These are phyloP conservation scores for Pulveroboletus sp. DNA, from an alignment of 768 basidiomycete genomes.

Conservation along the genomic window DNA sequence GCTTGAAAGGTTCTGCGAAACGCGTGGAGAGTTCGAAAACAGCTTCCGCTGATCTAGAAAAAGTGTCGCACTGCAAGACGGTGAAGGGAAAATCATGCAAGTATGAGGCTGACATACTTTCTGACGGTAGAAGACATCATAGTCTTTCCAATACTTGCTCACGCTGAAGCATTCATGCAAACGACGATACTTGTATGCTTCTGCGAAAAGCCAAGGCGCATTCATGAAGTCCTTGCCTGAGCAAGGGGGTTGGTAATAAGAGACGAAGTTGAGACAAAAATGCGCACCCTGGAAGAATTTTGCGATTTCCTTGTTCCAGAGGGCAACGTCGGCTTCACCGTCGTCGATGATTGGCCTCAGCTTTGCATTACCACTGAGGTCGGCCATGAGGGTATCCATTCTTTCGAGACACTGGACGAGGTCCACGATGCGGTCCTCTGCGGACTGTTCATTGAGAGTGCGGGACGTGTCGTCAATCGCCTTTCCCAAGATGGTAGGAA, in stretches of 20 bases:
- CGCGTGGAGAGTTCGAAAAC: conserved; percentile 93
- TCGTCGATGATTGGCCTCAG: conserved; percentile 89
- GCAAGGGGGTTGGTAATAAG: background rate
- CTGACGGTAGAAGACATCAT: conserved; percentile 95
- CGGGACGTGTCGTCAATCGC: conserved; percentile 89
- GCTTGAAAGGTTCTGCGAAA: conserved; percentile 81
- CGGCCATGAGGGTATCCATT: conserved; percentile 87
- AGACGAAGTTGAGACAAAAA: background rate
- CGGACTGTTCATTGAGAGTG: conserved; percentile 82
- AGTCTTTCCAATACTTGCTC: conserved; percentile 85
- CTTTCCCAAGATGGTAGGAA: conserved; percentile 94
- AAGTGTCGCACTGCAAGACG: conserved; percentile 77
- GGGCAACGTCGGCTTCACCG: conserved; percentile 84
- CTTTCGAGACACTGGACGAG: conserved; percentile 83
- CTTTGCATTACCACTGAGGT: conserved; percentile 80
- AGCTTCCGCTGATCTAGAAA: conserved; percentile 87
- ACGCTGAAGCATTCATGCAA: conserved; percentile 92
- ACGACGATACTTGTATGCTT: conserved; percentile 90
- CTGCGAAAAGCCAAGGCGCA: conserved; percentile 95
- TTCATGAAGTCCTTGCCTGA: conserved; percentile 90
- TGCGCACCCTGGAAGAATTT: conserved; percentile 83
- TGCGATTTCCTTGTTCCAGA: conserved; percentile 98
- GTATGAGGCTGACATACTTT: conserved; percentile 47
- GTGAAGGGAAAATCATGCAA: conserved; percentile 4
- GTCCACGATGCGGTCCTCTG: conserved; percentile 82